A percentile compares a stretch with the other conserved stretches of the same genome.
Evolutionary conservation across 208 protist genomes (phyloP).

Genomic region (Wallacemonas rigidus): DNA sequence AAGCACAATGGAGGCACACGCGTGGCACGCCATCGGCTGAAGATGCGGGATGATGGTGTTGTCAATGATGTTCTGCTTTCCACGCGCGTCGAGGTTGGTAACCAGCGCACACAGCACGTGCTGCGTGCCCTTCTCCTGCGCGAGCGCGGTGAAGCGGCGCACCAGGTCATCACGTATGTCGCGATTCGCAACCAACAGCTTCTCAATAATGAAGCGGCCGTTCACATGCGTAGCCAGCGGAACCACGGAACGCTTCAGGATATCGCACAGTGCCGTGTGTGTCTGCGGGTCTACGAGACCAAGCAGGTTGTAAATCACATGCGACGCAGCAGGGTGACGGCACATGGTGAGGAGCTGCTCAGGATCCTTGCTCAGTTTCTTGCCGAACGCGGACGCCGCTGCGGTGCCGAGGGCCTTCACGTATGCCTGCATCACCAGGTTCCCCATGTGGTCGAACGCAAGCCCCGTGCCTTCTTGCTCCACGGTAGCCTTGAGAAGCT

Average conservation of each 20-base stretch:
- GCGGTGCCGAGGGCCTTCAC: slow-evolving; percentile 53
- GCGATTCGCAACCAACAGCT: slow-evolving; percentile 67
- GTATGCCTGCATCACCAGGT: slow-evolving; percentile 81
- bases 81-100: slow-evolving; percentile 65
- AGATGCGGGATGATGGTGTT: slow-evolving; percentile 55
- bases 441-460: slow-evolving; percentile 75
- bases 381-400: slow-evolving; percentile 47
- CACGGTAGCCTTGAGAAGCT: slow-evolving; percentile 57
- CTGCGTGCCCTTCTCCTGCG: slow-evolving; percentile 75
- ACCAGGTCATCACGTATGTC: slow-evolving; percentile 80
- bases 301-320: slow-evolving; percentile 78
- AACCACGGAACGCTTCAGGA: slow-evolving; percentile 58
- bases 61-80: slow-evolving; percentile 56
- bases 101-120: slow-evolving; percentile 78
- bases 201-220: slow-evolving; percentile 88
- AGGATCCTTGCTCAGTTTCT: slow-evolving; percentile 55
- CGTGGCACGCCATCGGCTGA: slow-evolving; percentile 52
- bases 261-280: slow-evolving; percentile 68
- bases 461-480: slow-evolving; percentile 55
- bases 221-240: slow-evolving; percentile 74
- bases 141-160: slow-evolving; percentile 64
- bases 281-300: slow-evolving; percentile 69
- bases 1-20: slow-evolving; percentile 71
- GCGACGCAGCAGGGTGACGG: slow-evolving; percentile 65
- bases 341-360: slow-evolving; percentile 70